Base-by-base conservation (phyloP, 371 early-diverging fungal species). In the Mucor circinelloides region DNA sequence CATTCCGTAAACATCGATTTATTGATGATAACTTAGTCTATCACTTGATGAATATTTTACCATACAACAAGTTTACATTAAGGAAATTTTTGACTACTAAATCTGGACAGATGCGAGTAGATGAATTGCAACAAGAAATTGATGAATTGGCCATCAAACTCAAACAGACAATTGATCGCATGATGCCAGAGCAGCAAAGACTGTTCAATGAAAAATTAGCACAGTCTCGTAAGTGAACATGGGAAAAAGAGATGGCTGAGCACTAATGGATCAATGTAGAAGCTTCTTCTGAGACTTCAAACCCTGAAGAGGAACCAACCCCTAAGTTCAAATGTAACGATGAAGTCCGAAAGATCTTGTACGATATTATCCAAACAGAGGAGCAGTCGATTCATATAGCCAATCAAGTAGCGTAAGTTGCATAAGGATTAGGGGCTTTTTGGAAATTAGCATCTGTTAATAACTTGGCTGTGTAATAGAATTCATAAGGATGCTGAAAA, bases 41-140 rank as follows among this genome's bases (percentile, higher is more conserved):
- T 3, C 82, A 82, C 61, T 46, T 87, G n/a, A 83, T 85, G 76
- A 55, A 56, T 0, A 73, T 84, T n/a, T 65, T 87, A 19, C 87
- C 85, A 1, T 87, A 84, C 62, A 83, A 83, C 64, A 72, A 74
- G 50, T 85, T 79, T 48, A 85, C 86, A 1, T 54, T 87, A 8
- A 75, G 66, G 80, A 83, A 83, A 78, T 80, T 76, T 36, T 36
- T 83, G 1, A 74, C 74, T 0, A 83, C 80, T 10, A 80, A 83
- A 56, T 66, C 77, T 1, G 83, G 79, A 6, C 77, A 78, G 42
- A 59, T 71, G 42, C 63, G 76, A 15, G 63, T 83, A 0, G 70
- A 76, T 31, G 80, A 83, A 32, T 36, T 80, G 12, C 75, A 83
- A 28, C 63, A 64, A 40, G 79, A 83, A 60, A 77, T 78, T 50